A percentile compares a stretch with the other conserved stretches of the same genome.
These are phyloP conservation scores for Hordeum vulgare DNA, from an alignment of 176 grass and related monocot genomes.

Conservation along the genomic window DNA sequence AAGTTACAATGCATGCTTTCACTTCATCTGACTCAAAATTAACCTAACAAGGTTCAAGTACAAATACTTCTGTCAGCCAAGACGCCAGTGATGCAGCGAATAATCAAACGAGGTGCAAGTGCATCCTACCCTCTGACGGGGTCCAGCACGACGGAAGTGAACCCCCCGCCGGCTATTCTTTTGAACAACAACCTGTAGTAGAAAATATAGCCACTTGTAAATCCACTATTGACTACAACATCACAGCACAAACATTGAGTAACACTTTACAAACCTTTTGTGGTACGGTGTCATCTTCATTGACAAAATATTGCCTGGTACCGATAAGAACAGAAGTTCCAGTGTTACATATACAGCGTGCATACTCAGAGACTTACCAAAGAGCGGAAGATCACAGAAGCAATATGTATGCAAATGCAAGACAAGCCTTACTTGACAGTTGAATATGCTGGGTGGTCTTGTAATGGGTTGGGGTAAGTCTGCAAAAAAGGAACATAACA, in stretches of 20 bases:
- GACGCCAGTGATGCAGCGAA: not conserved
- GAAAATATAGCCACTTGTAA: not conserved
- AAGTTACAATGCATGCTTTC: slow-evolving; percentile 88
- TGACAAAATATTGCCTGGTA: slow-evolving; percentile 89
- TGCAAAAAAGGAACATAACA: slow-evolving; percentile 39
- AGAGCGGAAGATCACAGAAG: not conserved
- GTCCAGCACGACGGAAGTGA: slow-evolving; percentile 94
- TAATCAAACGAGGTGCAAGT: not conserved
- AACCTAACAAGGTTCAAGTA: slow-evolving; percentile 40
- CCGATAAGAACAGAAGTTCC: slow-evolving; percentile 3
- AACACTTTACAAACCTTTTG: slow-evolving; percentile 39
- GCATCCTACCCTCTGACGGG: slow-evolving; percentile 75
- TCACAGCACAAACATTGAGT: not conserved
- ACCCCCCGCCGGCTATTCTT: slow-evolving; percentile 58
- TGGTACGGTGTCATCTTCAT: slow-evolving; percentile 88
- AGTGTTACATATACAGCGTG: slow-evolving; percentile 12
- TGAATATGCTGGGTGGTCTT: slow-evolving; percentile 89
- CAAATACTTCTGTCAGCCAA: slow-evolving; percentile 30
- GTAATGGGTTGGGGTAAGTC: slow-evolving; percentile 85
- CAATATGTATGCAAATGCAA: not conserved
- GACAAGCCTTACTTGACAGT: slow-evolving; percentile 64
- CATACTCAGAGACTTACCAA: not conserved
- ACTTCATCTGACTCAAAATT: slow-evolving; percentile 88
- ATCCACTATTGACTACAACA: not conserved
- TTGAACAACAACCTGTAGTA: slow-evolving; percentile 62